Evolutionary conservation across 1,139 yeast species (phyloP).

Genomic region (Geotrichum siamense): DNA sequence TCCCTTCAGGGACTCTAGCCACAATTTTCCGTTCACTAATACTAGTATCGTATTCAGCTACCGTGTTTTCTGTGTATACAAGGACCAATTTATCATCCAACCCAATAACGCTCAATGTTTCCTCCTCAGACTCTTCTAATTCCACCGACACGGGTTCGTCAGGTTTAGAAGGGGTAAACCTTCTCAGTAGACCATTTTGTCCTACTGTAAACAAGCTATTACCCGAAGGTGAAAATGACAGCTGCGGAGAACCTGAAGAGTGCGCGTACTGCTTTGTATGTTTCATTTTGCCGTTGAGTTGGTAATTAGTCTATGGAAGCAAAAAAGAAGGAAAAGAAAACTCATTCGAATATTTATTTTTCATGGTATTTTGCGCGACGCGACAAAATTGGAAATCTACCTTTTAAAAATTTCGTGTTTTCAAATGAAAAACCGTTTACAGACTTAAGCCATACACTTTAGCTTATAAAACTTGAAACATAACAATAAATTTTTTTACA

Average conservation of each 20-base stretch:
- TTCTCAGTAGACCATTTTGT: constrained; percentile 33
- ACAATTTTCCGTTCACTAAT: neutral
- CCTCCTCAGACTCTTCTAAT: constrained; percentile 28
- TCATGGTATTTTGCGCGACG: no score
- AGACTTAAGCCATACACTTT: no score
- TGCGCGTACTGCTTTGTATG: constrained; percentile 14
- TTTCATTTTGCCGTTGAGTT: constrained; percentile 4
- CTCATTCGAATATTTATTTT: no score
- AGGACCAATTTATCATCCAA: neutral
- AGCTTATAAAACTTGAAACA: no score
- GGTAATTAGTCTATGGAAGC: neutral
- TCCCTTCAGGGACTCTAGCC: constrained; percentile 4
- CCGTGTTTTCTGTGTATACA: constrained; percentile 13
- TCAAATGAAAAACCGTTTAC: no score
- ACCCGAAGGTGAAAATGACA: constrained; percentile 34
- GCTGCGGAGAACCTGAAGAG: constrained; percentile 31
- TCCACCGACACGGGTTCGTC: constrained; percentile 31
- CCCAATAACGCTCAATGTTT: constrained; percentile 3
- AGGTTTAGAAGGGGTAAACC: constrained; percentile 30
- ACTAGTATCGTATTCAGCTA: constrained; percentile 17
- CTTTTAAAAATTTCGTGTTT: no score
- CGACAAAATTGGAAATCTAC: no score
- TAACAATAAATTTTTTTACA: no score
- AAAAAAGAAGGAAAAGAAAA: neutral
- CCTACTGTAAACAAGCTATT: constrained; percentile 35